phyloP scores from a whole-genome alignment of 306 rosid species.

The Prunus kanzakura region DNA sequence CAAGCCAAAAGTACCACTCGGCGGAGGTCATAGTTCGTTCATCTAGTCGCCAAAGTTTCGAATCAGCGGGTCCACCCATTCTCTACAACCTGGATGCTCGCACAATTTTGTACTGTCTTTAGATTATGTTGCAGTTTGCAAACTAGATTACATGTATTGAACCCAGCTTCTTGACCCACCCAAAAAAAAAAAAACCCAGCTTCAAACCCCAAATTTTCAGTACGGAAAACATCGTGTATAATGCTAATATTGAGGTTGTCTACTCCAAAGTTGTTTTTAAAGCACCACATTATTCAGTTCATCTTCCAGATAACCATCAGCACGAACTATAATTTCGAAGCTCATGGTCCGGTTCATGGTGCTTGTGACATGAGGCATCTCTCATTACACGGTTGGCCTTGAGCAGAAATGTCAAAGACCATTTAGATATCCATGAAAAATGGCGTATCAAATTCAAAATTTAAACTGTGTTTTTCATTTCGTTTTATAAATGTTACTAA shows the following conservation, averaged over 20 bases:
- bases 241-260: neutral
- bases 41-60: conserved; percentile 19
- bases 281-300: neutral
- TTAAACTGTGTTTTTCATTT: conserved; percentile 5
- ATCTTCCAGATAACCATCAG: no score
- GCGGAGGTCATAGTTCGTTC: conserved; percentile 83
- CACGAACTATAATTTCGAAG: neutral
- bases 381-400: no score
- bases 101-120: neutral
- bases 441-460: neutral
- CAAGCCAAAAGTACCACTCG: conserved; percentile 77
- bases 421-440: neutral
- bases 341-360: neutral
- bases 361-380: no score
- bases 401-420: neutral
- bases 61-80: neutral
- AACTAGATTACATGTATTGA: neutral
- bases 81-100: neutral
- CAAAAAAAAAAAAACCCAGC: neutral
- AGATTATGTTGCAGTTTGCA: conserved; percentile 1
- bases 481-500: neutral
- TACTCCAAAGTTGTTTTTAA: neutral
- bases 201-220: neutral
- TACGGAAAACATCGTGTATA: neutral
- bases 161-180: no score